phyloP scores from a whole-genome alignment of 208 protist genomes.

The Crithidia sp. region DNA sequence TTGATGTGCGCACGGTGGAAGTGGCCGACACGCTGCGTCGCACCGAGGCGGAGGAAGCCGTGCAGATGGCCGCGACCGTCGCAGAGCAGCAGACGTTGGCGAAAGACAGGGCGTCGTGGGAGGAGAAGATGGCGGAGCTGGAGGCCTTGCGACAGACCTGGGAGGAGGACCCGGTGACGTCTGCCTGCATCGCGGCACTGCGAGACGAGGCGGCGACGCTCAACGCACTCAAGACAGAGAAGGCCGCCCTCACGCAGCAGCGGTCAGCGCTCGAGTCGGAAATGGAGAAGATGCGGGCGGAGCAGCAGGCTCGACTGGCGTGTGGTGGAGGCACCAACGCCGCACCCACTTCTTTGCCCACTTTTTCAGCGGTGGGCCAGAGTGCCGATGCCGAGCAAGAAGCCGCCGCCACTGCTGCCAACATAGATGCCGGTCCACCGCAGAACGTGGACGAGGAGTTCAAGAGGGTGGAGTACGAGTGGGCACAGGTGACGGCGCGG shows the following conservation, averaged over 20 bases:
- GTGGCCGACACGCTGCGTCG: constrained; percentile 56
- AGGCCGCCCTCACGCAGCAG: constrained; percentile 28
- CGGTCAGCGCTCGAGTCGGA: constrained; percentile 11
- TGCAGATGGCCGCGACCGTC: constrained; percentile 48
- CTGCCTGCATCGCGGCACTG: constrained; percentile 30
- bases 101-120: constrained; percentile 37
- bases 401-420: neutral
- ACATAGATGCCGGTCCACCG: neutral
- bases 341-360: neutral
- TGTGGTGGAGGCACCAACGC: neutral
- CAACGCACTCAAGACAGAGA: constrained; percentile 21
- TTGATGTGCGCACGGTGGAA: constrained; percentile 67
- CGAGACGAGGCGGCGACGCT: constrained; percentile 31
- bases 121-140: constrained; percentile 42
- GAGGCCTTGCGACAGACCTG: constrained; percentile 37
- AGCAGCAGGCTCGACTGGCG: constrained; percentile 13
- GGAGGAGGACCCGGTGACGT: constrained; percentile 36
- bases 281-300: constrained; percentile 14
- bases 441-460: constrained; percentile 34
- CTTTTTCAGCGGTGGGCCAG: too few relatives aligned
- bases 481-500: constrained; percentile 23
- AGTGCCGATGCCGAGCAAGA: too few relatives aligned
- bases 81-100: constrained; percentile 34
- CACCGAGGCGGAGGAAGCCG: constrained; percentile 68
- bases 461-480: constrained; percentile 42